Evolutionary conservation across 1,139 yeast genomes (phyloP).

Genomic region (Magnusiomyces suaveolens): DNA sequence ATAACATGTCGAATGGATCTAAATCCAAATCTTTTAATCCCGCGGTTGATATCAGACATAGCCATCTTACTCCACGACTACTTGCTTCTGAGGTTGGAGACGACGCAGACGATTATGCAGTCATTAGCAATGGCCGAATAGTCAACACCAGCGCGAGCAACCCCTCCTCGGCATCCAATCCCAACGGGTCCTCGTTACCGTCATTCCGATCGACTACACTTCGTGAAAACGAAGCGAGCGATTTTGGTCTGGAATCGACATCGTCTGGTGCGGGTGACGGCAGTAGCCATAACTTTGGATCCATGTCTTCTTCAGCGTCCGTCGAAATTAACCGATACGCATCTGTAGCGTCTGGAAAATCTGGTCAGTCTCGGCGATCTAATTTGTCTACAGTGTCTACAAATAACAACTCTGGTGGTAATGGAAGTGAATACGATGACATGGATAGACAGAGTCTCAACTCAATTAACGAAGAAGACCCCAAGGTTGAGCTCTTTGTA

Average conservation of each 20-base stretch:
- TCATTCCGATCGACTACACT: neutral
- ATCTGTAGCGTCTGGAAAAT: neutral
- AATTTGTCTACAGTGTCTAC: neutral
- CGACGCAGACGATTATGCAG: slow-evolving; percentile 20
- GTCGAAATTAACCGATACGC: neutral
- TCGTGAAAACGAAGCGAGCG: neutral
- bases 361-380: neutral
- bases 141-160: neutral
- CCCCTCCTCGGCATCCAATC: neutral
- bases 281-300: neutral
- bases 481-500: slow-evolving; percentile 44
- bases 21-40: neutral
- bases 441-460: no score
- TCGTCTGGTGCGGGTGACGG: no score
- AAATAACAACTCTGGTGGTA: neutral
- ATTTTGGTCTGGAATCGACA: no score
- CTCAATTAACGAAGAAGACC: no score
- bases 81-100: slow-evolving; percentile 74
- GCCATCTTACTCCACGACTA: slow-evolving; percentile 63
- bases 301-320: neutral
- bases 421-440: neutral
- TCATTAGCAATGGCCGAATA: neutral
- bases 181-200: neutral
- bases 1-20: no score
- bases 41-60: slow-evolving; percentile 44